These are phyloP conservation scores for Lanmaoa pseudosensibilis DNA, from an alignment of 768 basidiomycete genomes.

Conservation along the genomic window DNA sequence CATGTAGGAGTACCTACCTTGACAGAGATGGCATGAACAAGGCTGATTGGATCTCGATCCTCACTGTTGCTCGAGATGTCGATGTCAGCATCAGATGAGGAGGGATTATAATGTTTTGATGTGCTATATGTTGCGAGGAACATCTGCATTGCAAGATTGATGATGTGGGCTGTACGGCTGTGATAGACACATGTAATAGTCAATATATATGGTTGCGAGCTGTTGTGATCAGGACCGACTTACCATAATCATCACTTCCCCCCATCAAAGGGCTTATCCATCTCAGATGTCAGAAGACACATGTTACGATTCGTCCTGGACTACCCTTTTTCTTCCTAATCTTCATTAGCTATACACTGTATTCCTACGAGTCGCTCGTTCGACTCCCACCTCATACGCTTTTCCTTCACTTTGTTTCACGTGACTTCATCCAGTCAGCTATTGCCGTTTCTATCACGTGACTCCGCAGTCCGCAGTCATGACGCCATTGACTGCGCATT, in stretches of 20 bases:
- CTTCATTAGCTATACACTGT: too few species aligned
- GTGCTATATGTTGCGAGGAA: neutral
- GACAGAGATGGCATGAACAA: constrained; percentile 3
- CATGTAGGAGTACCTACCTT: constrained; percentile 2
- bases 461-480: too few species aligned
- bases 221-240: neutral
- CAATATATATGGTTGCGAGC: neutral
- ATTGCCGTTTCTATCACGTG: too few species aligned
- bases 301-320: too few species aligned
- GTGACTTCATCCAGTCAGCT: too few species aligned
- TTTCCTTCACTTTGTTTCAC: too few species aligned
- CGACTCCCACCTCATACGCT: too few species aligned
- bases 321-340: too few species aligned
- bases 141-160: neutral
- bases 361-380: too few species aligned
- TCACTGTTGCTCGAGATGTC: neutral
- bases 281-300: constrained; percentile 14
- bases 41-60: neutral
- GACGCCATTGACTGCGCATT: too few species aligned
- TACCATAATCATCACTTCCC: neutral
- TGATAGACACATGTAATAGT: neutral
- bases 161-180: neutral
- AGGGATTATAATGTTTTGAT: constrained; percentile 1
- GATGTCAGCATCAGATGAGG: neutral
- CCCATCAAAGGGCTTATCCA: neutral